Base-by-base conservation (phyloP, 179 eudicot species). In the Beta macrorhiza region DNA sequence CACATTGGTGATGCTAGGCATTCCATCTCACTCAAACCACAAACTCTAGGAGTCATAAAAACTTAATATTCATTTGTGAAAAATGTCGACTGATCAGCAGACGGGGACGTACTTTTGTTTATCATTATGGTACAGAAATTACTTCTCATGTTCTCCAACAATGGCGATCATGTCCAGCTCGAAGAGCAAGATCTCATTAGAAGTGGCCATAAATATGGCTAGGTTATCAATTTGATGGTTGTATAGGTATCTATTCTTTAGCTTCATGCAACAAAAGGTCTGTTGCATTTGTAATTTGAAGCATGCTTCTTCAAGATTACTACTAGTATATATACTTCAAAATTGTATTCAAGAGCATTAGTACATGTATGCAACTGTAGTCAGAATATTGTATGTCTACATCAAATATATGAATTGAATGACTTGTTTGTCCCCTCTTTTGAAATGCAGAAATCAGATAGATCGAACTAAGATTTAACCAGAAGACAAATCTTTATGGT, bases 1-100 rank as follows among this genome's bases (percentile, higher is more conserved):
- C 92, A 90, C 32, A 85, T 91, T 59, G 94, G 92, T 75, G 86
- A 81, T 69, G 74, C 82, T 0, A 88, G 72, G 52, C 94, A 91
- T 71, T 76, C 88, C 3, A 42, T 91, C 81, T 87, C 91, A 58
- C 89, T 91, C 78, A 87, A 83, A 82, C 85, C 90, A 47, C 87
- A 85, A 56, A 74, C 81, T 19, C 79, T 89, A n/a, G 93, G 91
- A 61, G 81, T 86, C 42, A 87, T 87, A 67, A 89, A 78, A 20
- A 84, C 90, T 29, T 90, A 74, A 83, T n/a, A 61, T 75, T 16
- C n/a, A n/a, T n/a, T n/a, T n/a, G n/a, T n/a, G n/a, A n/a, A n/a
- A n/a, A n/a, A n/a, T n/a, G n/a, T n/a, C n/a, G n/a, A n/a, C n/a
- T n/a, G n/a, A n/a, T n/a, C n/a, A n/a, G n/a, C n/a, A n/a, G n/a